A percentile compares a stretch with the other conserved stretches of the same genome.
These are phyloP conservation scores for Teratosphaeria zuluensis DNA, from an alignment of 2,329 filamentous ascomycete species.

Conservation along the genomic window DNA sequence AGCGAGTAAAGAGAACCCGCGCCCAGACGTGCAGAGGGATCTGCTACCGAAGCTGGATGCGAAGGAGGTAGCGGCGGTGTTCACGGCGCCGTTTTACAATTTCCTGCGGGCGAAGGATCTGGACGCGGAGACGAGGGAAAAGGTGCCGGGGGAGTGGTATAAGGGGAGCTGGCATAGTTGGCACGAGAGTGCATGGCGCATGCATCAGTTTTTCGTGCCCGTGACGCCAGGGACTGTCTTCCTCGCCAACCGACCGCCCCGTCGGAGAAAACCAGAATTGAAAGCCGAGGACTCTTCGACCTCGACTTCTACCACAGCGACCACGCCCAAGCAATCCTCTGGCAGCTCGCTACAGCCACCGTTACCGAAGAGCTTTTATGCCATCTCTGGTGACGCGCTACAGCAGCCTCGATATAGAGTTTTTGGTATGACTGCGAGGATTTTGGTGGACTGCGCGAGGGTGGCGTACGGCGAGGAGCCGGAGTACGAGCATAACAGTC, in stretches of 20 bases:
- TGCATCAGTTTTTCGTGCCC: slow-evolving; percentile 90
- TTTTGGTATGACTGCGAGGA: slow-evolving; percentile 89
- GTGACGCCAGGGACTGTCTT: slow-evolving; percentile 58
- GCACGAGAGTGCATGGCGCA: slow-evolving; percentile 67
- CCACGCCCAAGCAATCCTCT: neutral
- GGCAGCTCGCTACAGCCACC: slow-evolving; percentile 17
- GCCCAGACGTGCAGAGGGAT: slow-evolving; percentile 42
- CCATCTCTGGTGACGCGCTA: slow-evolving; percentile 16
- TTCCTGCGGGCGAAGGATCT: slow-evolving; percentile 60
- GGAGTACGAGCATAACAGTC: slow-evolving; percentile 65
- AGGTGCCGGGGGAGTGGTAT: slow-evolving; percentile 62
- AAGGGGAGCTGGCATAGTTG: slow-evolving; percentile 71
- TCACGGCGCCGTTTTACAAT: slow-evolving; percentile 78
- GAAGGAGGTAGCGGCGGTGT: slow-evolving; percentile 86
- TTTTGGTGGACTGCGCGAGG: slow-evolving; percentile 77
- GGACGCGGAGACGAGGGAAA: slow-evolving; percentile 22
- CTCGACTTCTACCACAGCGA: too few species aligned
- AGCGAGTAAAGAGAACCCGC: slow-evolving; percentile 8
- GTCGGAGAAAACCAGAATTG: too few species aligned
- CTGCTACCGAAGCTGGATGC: slow-evolving; percentile 63
- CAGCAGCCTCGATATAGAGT: slow-evolving; percentile 55
- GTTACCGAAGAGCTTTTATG: slow-evolving; percentile 20
- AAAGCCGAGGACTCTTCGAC: too few species aligned
- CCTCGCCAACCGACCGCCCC: slow-evolving; percentile 5
- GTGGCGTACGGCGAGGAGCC: slow-evolving; percentile 76